Evolutionary conservation across 129 eudicot species (phyloP), one percentile per base, ranked within the genome.

Genomic region (Pulicaria dysenterica): DNA sequence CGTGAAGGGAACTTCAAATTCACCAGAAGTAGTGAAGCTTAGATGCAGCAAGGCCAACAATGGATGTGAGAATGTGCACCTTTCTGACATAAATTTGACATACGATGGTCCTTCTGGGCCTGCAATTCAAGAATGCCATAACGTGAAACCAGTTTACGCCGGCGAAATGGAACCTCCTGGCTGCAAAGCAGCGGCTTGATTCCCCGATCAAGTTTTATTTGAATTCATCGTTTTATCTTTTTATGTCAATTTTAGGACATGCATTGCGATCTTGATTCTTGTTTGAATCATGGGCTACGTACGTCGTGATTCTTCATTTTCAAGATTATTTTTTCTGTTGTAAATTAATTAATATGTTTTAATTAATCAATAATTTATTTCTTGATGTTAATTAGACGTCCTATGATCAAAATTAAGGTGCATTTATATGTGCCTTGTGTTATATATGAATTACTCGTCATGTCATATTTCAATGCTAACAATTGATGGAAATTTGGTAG

Each of bases 31-130:
- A 1, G 78, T 91, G 40, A 83, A 70, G 56, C 62, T 91, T 19
- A n/a, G 47, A 8, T 91, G 97, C 67, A 91, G 97, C 59, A 75
- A 38, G 5, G 67, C 73, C 1, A 71, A 76, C 4, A 70, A 78
- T 4, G 95, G 88, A 10, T 91, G 97, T 36, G 69, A 85, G 40
- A 64, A 79, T n/a, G 85, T 88, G 58, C 74, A 79, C 64, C 34
- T 91, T 34, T 76, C 81, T 1, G 79, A 88, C 65, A 72, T 88
- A 36, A 83, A 87, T 56, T 68, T 90, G 14, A 62, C 44, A 16
- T 87, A 80, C 38, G 75, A 10, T 4, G 88, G 93, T 41, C 51
- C 44, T 5, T 63, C 62, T 9, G 92, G 92, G 11, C 54, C 75
- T 6, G 80, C 72, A 34, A 53, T 57, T 46, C 75, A 82, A 75